These are phyloP conservation scores for Plantago rigida DNA, from an alignment of 305 asterid genomes.

Conservation along the genomic window DNA sequence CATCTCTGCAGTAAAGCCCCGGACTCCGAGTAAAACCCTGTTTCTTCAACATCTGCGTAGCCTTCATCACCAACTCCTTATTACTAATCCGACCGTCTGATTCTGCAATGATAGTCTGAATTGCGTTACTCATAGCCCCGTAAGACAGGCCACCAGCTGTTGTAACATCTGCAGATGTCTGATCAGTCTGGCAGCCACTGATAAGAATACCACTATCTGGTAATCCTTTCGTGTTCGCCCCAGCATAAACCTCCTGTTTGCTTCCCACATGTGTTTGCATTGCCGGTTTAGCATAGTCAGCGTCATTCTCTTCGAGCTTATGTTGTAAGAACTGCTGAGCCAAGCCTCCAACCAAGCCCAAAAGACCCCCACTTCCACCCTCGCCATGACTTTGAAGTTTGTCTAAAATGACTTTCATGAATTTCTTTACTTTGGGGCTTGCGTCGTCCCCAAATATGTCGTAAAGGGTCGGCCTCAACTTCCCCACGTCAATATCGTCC, in stretches of 20 bases:
- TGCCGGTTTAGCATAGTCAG: conserved; percentile 64
- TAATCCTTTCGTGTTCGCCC: conserved; percentile 41
- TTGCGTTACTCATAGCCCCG: conserved; percentile 91
- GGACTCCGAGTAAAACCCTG: conserved; percentile 85
- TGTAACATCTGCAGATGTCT: conserved; percentile 82
- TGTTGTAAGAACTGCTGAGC: conserved; percentile 74
- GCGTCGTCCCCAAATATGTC: conserved; percentile 86
- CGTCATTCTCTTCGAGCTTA: conserved; percentile 70
- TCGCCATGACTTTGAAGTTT: conserved; percentile 46
- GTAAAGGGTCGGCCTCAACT: conserved; percentile 77
- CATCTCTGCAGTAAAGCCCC: conserved; percentile 74
- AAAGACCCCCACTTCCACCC: conserved; percentile 42
- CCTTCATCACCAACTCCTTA: conserved; percentile 58
- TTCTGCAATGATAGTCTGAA: conserved; percentile 62
- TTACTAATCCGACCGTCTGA: conserved; percentile 57
- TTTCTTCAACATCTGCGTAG: conserved; percentile 59
- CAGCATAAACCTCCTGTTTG: conserved; percentile 73
- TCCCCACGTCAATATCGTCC: conserved; percentile 83
- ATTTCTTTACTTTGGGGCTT: conserved; percentile 89
- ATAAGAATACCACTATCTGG: conserved; percentile 70
- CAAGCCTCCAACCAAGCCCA: conserved; percentile 71
- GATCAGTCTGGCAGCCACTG: conserved; percentile 82
- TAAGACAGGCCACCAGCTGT: conserved; percentile 62
- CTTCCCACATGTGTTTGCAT: conserved; percentile 51
- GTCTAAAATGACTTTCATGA: conserved; percentile 70